Percentiles rank a stretch among this genome's conserved stretches.
Evolutionary conservation across 73 alveolate genomes (phyloP).

Genomic region (Durusdinium trenchii): DNA sequence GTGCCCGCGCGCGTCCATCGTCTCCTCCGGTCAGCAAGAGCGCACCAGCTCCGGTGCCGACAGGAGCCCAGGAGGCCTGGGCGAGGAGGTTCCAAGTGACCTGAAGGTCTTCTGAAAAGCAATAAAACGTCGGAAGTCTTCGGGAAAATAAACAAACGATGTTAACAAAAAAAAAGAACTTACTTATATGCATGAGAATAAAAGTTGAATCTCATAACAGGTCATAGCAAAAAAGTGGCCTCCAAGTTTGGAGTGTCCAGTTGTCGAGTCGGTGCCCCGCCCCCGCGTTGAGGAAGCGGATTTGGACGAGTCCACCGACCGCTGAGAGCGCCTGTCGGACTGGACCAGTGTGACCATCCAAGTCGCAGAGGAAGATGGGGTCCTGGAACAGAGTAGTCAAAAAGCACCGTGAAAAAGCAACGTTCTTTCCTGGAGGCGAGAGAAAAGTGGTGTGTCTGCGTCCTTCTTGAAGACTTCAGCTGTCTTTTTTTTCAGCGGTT

Average conservation of each 20-base stretch:
- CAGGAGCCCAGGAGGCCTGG: conserved; percentile 88
- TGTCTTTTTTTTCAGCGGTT: too few species aligned
- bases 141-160: too few species aligned
- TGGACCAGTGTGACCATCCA: conserved; percentile 68
- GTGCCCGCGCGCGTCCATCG: conserved; percentile 24
- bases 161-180: too few species aligned
- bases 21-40: conserved; percentile 56
- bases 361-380: conserved; percentile 49
- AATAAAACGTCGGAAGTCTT: too few species aligned
- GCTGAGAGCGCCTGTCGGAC: conserved; percentile 20
- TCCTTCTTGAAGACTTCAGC: background rate
- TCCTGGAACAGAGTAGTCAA: background rate
- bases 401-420: too few species aligned
- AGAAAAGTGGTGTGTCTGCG: too few species aligned
- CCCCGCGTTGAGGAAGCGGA: too few species aligned
- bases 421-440: background rate
- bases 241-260: background rate
- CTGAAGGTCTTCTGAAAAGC: background rate
- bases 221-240: too few species aligned
- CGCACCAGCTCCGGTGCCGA: conserved; percentile 64
- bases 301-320: too few species aligned
- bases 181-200: too few species aligned
- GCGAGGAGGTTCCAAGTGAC: background rate
- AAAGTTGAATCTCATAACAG: too few species aligned
- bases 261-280: too few species aligned